Conservation (phyloP, 2,329 filamentous ascomycete species). For the Bisporella sp. region DNA sequence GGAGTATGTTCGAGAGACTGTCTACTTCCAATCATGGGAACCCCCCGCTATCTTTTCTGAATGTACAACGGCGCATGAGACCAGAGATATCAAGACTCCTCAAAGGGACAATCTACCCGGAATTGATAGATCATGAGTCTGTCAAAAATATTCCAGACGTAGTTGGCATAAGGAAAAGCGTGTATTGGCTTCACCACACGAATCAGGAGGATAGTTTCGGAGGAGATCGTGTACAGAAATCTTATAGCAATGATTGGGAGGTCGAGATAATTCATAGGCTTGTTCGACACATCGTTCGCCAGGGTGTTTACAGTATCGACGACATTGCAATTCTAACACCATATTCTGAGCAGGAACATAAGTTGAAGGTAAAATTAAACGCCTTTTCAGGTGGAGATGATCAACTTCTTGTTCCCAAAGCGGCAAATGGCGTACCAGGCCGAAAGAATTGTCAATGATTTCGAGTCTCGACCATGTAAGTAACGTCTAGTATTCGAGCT, state of each 20-base stretch:
- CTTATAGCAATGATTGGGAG: conserved; percentile 46
- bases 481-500: no score
- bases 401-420: not conserved
- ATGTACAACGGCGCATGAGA: conserved; percentile 24
- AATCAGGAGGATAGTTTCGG: conserved; percentile 14
- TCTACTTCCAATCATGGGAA: no score
- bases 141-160: conserved; percentile 16
- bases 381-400: conserved; percentile 2
- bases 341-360: conserved; percentile 49
- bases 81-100: conserved; percentile 16
- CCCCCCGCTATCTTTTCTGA: conserved; percentile 3
- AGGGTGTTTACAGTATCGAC: conserved; percentile 49
- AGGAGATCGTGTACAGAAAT: conserved; percentile 9
- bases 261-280: conserved; percentile 55
- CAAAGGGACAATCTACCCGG: conserved; percentile 16
- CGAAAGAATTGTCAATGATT: conserved; percentile 21
- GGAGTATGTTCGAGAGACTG: no score
- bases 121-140: conserved; percentile 15
- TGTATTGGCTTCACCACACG: conserved; percentile 22
- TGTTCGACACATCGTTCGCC: conserved; percentile 57
- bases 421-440: conserved; percentile 9
- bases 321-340: conserved; percentile 69
- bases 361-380: conserved; percentile 15
- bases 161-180: conserved; percentile 15
- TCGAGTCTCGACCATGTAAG: conserved; percentile 45